Evolutionary conservation across 148 eudicot genomes (phyloP).

Genomic region (Salicornia ramosissima): DNA sequence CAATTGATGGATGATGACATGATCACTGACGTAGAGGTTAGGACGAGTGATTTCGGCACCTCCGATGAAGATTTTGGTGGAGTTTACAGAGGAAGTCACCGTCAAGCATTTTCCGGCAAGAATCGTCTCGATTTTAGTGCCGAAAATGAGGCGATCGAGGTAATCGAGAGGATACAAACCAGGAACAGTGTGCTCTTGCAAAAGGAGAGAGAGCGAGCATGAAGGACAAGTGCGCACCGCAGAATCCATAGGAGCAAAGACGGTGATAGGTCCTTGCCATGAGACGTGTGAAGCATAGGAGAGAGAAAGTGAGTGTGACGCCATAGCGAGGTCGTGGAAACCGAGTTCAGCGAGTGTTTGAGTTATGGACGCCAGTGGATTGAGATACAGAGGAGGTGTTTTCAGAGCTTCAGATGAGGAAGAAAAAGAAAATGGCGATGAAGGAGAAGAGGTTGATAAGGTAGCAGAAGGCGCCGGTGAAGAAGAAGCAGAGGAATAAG

Average conservation of each 20-base stretch:
- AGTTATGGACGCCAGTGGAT: conserved; percentile 29
- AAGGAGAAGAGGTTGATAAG: neutral
- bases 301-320: conserved; percentile 38
- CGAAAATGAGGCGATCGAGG: conserved; percentile 48
- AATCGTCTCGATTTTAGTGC: conserved; percentile 61
- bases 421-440: conserved; percentile 11
- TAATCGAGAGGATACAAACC: conserved; percentile 53
- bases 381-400: conserved; percentile 6
- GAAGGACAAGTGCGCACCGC: conserved; percentile 61
- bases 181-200: conserved; percentile 70
- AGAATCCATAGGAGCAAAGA: conserved; percentile 62
- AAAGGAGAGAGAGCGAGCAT: conserved; percentile 56
- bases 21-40: conserved; percentile 37
- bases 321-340: conserved; percentile 43
- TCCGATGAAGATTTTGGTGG: conserved; percentile 40
- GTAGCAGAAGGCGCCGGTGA: conserved; percentile 1
- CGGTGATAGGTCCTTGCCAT: conserved; percentile 52
- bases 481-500: neutral
- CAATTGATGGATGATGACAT: conserved; percentile 53
- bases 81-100: conserved; percentile 32
- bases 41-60: conserved; percentile 59
- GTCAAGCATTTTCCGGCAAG: conserved; percentile 63
- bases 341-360: conserved; percentile 58
- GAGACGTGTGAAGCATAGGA: conserved; percentile 34
- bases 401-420: conserved; percentile 14